Percentiles rank a stretch among this genome's conserved stretches.
These are phyloP conservation scores for Edaphochlamys debaryana DNA, from an alignment of 139 green algal species.

Conservation along the genomic window DNA sequence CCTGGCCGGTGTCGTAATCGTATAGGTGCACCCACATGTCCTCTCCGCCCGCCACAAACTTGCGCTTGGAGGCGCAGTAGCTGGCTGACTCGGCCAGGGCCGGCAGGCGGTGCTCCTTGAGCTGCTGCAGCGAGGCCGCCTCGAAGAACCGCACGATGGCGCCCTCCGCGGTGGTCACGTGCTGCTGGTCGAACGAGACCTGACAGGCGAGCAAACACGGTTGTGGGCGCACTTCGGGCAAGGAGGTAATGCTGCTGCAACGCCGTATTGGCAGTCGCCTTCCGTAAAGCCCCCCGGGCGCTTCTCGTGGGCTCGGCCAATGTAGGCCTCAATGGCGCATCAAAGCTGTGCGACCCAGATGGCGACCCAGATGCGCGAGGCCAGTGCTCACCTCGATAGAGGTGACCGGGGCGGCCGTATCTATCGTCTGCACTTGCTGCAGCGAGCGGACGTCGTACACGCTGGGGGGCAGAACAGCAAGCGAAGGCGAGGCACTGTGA, in stretches of 20 bases:
- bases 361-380: too few species aligned
- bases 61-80: constrained; percentile 71
- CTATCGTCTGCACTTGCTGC: constrained; percentile 70
- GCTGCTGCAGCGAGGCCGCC: constrained; percentile 52
- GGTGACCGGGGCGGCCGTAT: constrained; percentile 73
- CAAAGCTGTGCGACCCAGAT: too few species aligned
- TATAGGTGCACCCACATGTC: constrained; percentile 99
- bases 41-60: constrained; percentile 86
- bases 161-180: constrained; percentile 88
- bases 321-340: too few species aligned
- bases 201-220: too few species aligned
- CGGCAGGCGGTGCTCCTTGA: constrained; percentile 58
- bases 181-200: constrained; percentile 69
- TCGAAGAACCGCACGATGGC: constrained; percentile 84
- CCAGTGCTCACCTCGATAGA: constrained; percentile 86
- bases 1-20: constrained; percentile 81
- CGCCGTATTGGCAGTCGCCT: too few species aligned
- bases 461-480: constrained; percentile 50
- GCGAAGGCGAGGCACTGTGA: too few species aligned
- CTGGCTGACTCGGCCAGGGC: constrained; percentile 85
- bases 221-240: too few species aligned
- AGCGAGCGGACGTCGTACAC: constrained; percentile 87
- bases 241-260: too few species aligned
- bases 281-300: too few species aligned
- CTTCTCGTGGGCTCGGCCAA: too few species aligned